A percentile compares a stretch with the other conserved stretches of the same genome.
These are phyloP conservation scores for Trichoderma cornu-damae DNA, from an alignment of 2,329 filamentous ascomycete species.

Conservation along the genomic window DNA sequence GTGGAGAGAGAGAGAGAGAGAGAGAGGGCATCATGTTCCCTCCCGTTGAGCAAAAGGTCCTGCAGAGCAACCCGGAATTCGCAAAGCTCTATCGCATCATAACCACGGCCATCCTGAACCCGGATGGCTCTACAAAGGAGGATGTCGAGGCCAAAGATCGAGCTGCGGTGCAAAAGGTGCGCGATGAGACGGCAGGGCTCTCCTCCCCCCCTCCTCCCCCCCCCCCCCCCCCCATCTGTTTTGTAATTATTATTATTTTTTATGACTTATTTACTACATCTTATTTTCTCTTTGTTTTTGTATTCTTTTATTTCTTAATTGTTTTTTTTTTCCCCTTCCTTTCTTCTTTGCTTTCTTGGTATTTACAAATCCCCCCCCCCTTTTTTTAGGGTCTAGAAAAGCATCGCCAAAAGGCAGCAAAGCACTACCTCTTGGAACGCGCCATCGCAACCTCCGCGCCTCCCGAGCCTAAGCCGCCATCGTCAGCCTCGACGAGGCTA, in stretches of 20 bases:
- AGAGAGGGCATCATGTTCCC: constrained; percentile 57
- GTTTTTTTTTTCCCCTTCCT: not conserved
- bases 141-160: constrained; percentile 47
- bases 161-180: constrained; percentile 46
- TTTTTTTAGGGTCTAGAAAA: constrained; percentile 43
- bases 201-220: too few relatives aligned
- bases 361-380: not conserved
- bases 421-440: constrained; percentile 46
- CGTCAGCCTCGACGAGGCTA: constrained; percentile 20
- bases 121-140: constrained; percentile 54
- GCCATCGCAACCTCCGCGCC: constrained; percentile 46
- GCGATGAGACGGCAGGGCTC: constrained; percentile 13
- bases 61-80: constrained; percentile 56
- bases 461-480: constrained; percentile 22
- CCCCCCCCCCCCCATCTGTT: too few relatives aligned
- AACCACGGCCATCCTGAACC: constrained; percentile 49
- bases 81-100: constrained; percentile 53
- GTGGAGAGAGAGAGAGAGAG: not conserved
- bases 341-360: not conserved
- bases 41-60: constrained; percentile 49
- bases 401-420: constrained; percentile 45
- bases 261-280: too few relatives aligned
- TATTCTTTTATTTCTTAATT: not conserved
- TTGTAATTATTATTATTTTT: too few relatives aligned
- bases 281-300: too few relatives aligned